A percentile compares a stretch with the other conserved stretches of the same genome.
These are phyloP conservation scores for Lentinula aciculospora DNA, from an alignment of 768 basidiomycete genomes.

Conservation along the genomic window DNA sequence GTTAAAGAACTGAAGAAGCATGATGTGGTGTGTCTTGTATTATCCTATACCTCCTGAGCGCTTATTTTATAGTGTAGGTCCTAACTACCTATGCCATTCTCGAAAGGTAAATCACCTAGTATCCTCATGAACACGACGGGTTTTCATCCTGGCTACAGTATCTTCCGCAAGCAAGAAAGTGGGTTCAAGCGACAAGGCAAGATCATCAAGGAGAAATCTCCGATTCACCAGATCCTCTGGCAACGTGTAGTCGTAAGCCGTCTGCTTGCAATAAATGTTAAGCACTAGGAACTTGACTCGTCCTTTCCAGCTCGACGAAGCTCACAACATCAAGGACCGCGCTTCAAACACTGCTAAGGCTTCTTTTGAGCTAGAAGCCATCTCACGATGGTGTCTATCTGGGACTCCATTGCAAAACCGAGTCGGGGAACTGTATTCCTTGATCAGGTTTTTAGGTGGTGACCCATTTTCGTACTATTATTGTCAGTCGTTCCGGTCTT, in stretches of 20 bases:
- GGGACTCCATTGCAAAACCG: conserved; percentile 96
- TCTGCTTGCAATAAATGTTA: background rate
- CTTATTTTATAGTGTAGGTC: conserved; percentile 37
- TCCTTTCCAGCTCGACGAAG: conserved; percentile 73
- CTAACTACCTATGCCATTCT: conserved; percentile 85
- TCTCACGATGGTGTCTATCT: conserved; percentile 91
- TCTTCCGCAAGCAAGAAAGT: conserved; percentile 86
- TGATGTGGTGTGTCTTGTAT: conserved; percentile 51
- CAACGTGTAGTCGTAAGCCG: conserved; percentile 63
- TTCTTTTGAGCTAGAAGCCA: conserved; percentile 81
- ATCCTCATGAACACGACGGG: background rate
- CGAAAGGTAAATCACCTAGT: conserved; percentile 41
- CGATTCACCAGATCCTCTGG: conserved; percentile 84
- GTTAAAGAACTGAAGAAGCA: conserved; percentile 68
- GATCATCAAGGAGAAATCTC: conserved; percentile 84
- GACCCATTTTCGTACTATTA: conserved; percentile 92
- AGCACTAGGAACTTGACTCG: conserved; percentile 2
- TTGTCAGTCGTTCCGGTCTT: conserved; percentile 42
- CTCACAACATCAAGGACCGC: conserved; percentile 97
- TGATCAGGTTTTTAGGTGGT: conserved; percentile 88
- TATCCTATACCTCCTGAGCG: background rate
- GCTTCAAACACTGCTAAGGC: conserved; percentile 94
- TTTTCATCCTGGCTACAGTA: conserved; percentile 32
- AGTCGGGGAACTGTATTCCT: conserved; percentile 97
- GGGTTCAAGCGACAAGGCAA: conserved; percentile 86